A percentile compares a stretch with the other conserved stretches of the same genome.
phyloP scores from a whole-genome alignment of 192 early-diverging fungal species.

The Entomortierella lignicola region DNA sequence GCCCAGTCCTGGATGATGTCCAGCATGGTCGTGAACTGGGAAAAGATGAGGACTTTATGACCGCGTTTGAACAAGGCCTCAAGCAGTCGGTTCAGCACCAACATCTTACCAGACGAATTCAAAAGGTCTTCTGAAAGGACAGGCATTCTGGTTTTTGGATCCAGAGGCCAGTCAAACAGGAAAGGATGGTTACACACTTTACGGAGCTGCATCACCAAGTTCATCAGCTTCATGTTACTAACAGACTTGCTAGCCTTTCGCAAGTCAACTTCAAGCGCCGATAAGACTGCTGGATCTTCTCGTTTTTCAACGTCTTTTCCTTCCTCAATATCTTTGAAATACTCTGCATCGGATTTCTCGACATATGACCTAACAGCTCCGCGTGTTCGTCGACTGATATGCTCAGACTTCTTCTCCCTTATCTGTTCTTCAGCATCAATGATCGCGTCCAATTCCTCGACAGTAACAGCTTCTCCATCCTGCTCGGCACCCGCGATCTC shows the following conservation, averaged over 20 bases:
- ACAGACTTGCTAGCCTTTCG: constrained; percentile 58
- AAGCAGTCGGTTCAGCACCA: constrained; percentile 85
- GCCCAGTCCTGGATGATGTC: constrained; percentile 95
- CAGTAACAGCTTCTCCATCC: neutral
- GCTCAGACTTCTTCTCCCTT: neutral
- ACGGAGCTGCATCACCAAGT: constrained; percentile 91
- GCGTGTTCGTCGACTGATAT: constrained; percentile 9
- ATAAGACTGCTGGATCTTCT: constrained; percentile 3
- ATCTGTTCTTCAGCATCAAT: constrained; percentile 20
- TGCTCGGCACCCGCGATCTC: neutral
- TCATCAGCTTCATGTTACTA: constrained; percentile 82
- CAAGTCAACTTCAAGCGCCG: constrained; percentile 30
- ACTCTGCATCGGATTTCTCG: constrained; percentile 55
- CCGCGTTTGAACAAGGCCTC: constrained; percentile 79
- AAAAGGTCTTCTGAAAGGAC: constrained; percentile 68
- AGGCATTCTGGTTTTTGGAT: constrained; percentile 66
- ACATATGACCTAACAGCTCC: constrained; percentile 30
- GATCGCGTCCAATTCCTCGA: constrained; percentile 16
- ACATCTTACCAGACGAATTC: constrained; percentile 86
- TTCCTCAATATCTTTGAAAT: constrained; percentile 60
- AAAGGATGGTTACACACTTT: constrained; percentile 98
- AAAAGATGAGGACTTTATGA: constrained; percentile 96
- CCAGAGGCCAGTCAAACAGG: constrained; percentile 84
- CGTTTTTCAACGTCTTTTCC: constrained; percentile 9
- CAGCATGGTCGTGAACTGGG: constrained; percentile 91